Evolutionary conservation across 441 rosid genomes (phyloP), one percentile per base, ranked within the genome.

Genomic region (Theobroma grandiflorum): DNA sequence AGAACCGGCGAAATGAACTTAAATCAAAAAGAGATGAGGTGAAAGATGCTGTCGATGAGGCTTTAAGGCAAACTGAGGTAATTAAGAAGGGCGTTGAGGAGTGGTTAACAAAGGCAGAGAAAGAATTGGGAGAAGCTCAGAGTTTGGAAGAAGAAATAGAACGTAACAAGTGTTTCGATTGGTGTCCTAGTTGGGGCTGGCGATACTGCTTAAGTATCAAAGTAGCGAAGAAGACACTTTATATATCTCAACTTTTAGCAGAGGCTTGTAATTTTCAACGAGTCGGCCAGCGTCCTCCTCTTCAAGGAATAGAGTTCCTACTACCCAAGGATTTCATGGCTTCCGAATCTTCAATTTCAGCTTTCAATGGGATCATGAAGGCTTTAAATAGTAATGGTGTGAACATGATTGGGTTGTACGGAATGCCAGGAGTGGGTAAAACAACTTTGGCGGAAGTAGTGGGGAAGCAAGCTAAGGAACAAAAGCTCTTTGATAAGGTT

Each of bases 391-490:
- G 11, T 2, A 4, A 64, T 16, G 45, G 8, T 64, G 69, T 64
- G 69, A 37, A 35, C 45, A 40, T 73, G 14, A 59, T 83, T 42
- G 81, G 80, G 0, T 15, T 78, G 15, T 52, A 61, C 1, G 82
- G 84, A 0, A 64, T 79, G 72, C 79, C 62, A 0, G 87, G 87
- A 0, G 72, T 79, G 42, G 84, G 84, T 3, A 81, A 85, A 66
- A 85, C 77, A 38, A 76, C 49, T 10, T 22, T 84, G 55, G 76
- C n/a, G n/a, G 12, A 26, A 33, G 72, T 69, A 35, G 14, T 84
- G 9, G 35, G 49, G 43, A 63, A 22, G 8, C 38, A 6, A 26
- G 58, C 61, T 22, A 22, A 0, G 5, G 55, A 14, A 43, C 42
- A 38, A n/a, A 35, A 20, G 4, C 9, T 18, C 11, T 72, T 72